Conservation (phyloP, 495 filamentous ascomycete genomes). For the Aeminium ludgeri region DNA sequence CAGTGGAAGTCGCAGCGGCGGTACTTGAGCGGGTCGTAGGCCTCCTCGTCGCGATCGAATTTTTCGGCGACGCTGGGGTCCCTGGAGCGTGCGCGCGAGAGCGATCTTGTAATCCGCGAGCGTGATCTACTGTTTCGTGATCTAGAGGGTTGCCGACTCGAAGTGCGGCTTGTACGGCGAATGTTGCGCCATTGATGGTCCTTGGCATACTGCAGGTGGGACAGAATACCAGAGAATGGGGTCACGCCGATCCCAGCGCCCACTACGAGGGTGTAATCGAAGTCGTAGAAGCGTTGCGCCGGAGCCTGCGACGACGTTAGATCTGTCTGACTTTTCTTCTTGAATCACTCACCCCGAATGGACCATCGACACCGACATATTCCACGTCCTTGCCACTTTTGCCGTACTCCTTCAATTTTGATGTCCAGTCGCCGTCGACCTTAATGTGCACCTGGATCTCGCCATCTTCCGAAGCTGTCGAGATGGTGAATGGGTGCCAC, state of each 20-base stretch:
- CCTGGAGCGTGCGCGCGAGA: background rate
- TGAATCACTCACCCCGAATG: no score
- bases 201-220: conserved; percentile 22
- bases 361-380: conserved; percentile 19
- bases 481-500: conserved; percentile 28
- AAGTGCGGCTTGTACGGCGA: background rate
- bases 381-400: conserved; percentile 2
- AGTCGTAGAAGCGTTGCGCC: conserved; percentile 28
- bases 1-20: conserved; percentile 29
- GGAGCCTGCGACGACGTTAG: no score
- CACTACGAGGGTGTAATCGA: conserved; percentile 23
- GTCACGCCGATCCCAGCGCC: conserved; percentile 28
- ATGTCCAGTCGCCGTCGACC: conserved; percentile 23
- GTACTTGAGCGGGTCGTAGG: conserved; percentile 6
- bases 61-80: background rate
- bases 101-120: no score
- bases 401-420: conserved; percentile 10
- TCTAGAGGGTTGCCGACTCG: no score
- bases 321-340: no score
- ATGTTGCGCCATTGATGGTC: conserved; percentile 8
- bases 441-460: conserved; percentile 23
- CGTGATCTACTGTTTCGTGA: no score
- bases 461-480: conserved; percentile 18
- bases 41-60: conserved; percentile 7
- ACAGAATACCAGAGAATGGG: conserved; percentile 26